A percentile compares a stretch with the other conserved stretches of the same genome.
Conservation (phyloP, 2,329 filamentous ascomycete genomes). For the Aspergillus floridensis region DNA sequence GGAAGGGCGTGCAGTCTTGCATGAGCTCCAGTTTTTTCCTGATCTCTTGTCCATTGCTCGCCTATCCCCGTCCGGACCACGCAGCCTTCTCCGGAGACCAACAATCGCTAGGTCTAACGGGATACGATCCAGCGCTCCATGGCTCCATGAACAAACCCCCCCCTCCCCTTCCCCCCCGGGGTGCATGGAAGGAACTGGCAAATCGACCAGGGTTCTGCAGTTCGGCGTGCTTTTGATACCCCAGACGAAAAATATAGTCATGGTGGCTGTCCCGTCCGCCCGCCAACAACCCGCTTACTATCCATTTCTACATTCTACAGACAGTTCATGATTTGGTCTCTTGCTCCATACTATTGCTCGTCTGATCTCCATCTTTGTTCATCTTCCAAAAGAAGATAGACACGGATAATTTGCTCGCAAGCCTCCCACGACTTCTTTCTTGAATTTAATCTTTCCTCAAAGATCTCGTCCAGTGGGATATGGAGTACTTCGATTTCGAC, state of each 20-base stretch:
- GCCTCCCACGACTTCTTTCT: not conserved
- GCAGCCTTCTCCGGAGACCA: not conserved
- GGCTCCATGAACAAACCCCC: too few relatives aligned
- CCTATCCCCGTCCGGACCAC: not conserved
- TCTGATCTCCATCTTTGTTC: not conserved
- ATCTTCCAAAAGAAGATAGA: not conserved
- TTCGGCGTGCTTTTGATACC: constrained; percentile 5
- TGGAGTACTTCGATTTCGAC: constrained; percentile 51
- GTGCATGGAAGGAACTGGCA: not conserved
- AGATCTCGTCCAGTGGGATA: constrained; percentile 13
- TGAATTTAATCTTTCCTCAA: not conserved
- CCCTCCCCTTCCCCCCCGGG: not conserved
- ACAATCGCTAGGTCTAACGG: not conserved
- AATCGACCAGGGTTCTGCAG: not conserved
- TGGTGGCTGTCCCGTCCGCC: not conserved
- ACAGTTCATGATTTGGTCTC: not conserved
- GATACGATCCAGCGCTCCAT: not conserved
- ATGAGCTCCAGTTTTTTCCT: constrained; percentile 1
- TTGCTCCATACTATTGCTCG: not conserved
- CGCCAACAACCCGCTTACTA: not conserved
- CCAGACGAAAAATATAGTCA: constrained; percentile 9
- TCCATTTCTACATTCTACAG: not conserved
- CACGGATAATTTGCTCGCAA: not conserved
- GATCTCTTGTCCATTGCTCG: not conserved
- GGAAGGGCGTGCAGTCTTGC: constrained; percentile 5